These are phyloP conservation scores for Rossbeevera mucosa DNA, from an alignment of 768 basidiomycete genomes.

Conservation along the genomic window DNA sequence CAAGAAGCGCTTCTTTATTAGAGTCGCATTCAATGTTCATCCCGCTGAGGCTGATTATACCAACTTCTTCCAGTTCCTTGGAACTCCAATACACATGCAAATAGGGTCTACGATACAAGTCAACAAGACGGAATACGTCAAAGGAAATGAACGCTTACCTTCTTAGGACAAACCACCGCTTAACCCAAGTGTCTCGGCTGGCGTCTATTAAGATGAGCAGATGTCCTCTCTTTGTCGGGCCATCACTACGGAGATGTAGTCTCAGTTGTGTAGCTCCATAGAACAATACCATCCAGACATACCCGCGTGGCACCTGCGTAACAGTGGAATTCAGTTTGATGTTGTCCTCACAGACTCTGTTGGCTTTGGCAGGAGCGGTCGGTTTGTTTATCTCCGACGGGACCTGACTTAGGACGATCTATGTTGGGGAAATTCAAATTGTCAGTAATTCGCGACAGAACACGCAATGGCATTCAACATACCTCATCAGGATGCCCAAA, in stretches of 20 bases:
- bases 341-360: slow-evolving; percentile 42
- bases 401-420: slow-evolving; percentile 80
- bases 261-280: neutral
- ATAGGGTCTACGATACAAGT: slow-evolving; percentile 63
- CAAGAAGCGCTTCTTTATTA: slow-evolving; percentile 82
- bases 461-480: slow-evolving; percentile 23
- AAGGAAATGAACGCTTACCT: slow-evolving; percentile 44
- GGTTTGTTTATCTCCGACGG: slow-evolving; percentile 50
- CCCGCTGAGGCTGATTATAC: slow-evolving; percentile 75
- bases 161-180: slow-evolving; percentile 81
- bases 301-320: slow-evolving; percentile 72
- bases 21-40: slow-evolving; percentile 84
- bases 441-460: slow-evolving; percentile 1
- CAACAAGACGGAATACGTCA: neutral
- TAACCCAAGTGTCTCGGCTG: slow-evolving; percentile 74
- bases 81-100: slow-evolving; percentile 83
- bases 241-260: slow-evolving; percentile 49
- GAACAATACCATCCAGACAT: slow-evolving; percentile 17
- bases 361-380: slow-evolving; percentile 14
- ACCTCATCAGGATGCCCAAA: slow-evolving; percentile 78
- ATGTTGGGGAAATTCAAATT: slow-evolving; percentile 14
- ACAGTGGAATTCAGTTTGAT: slow-evolving; percentile 70
- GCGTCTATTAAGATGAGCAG: slow-evolving; percentile 80
- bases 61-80: slow-evolving; percentile 78
- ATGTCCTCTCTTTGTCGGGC: slow-evolving; percentile 79